These are phyloP conservation scores for Irpex lacteus DNA, from an alignment of 1,284 basidiomycete species.

Conservation along the genomic window DNA sequence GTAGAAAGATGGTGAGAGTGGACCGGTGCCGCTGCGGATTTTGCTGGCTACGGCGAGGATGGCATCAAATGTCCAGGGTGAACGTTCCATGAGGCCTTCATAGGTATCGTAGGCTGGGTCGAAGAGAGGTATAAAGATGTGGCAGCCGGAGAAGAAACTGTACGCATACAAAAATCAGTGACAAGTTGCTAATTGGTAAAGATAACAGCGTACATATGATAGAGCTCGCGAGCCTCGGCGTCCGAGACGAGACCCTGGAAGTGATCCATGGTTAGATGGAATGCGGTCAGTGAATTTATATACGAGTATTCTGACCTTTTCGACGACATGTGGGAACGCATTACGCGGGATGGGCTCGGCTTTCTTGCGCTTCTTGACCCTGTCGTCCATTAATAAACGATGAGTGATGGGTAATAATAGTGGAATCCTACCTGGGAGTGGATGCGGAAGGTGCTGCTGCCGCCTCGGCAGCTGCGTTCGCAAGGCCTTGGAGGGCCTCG, in stretches of 20 bases:
- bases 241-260: slow-evolving; percentile 73
- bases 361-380: slow-evolving; percentile 84
- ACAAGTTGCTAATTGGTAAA: not conserved
- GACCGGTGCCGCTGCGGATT: slow-evolving; percentile 86
- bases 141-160: slow-evolving; percentile 94
- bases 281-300: not conserved
- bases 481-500: slow-evolving; percentile 87
- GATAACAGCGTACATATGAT: slow-evolving; percentile 61
- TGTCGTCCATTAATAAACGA: slow-evolving; percentile 23
- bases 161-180: slow-evolving; percentile 25
- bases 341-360: slow-evolving; percentile 85
- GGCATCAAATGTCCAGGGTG: slow-evolving; percentile 90
- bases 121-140: slow-evolving; percentile 92
- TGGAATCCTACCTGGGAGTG: slow-evolving; percentile 42
- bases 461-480: slow-evolving; percentile 91
- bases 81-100: slow-evolving; percentile 84
- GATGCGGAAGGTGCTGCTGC: slow-evolving; percentile 64
- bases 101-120: slow-evolving; percentile 89
- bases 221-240: slow-evolving; percentile 75
- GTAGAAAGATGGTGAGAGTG: slow-evolving; percentile 82
- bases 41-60: slow-evolving; percentile 90
- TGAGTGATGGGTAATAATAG: not conserved
- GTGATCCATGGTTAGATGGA: slow-evolving; percentile 2
- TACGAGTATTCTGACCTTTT: slow-evolving; percentile 51
- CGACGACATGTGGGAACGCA: slow-evolving; percentile 80